Percentiles rank a stretch among this genome's conserved stretches.
Conservation (phyloP, 2,329 filamentous ascomycete genomes). For the Diplodia intermedia region DNA sequence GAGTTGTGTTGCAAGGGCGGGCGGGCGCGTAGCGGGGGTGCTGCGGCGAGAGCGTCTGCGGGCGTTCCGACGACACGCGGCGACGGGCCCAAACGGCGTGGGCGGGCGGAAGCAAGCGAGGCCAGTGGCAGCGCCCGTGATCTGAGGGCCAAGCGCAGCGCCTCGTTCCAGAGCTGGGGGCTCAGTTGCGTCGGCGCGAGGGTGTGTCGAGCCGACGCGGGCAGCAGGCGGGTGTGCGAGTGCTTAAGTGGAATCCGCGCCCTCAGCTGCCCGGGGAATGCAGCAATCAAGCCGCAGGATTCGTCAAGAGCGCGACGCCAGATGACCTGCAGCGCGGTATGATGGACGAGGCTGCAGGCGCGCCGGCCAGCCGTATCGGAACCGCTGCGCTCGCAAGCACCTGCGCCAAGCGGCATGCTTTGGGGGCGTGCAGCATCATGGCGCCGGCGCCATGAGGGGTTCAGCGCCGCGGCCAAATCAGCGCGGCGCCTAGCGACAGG, state of each 20-base stretch:
- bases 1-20: slow-evolving; percentile 27
- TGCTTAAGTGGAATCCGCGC: slow-evolving; percentile 30
- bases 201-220: slow-evolving; percentile 28
- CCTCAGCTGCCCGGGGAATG: slow-evolving; percentile 30
- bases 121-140: slow-evolving; percentile 22
- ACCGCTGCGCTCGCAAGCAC: slow-evolving; percentile 24
- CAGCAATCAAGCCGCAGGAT: slow-evolving; percentile 22
- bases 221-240: slow-evolving; percentile 29
- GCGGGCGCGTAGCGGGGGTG: slow-evolving; percentile 21
- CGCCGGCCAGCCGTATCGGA: slow-evolving; percentile 29
- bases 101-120: slow-evolving; percentile 30
- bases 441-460: slow-evolving; percentile 23
- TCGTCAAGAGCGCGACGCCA: slow-evolving; percentile 29
- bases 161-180: slow-evolving; percentile 23
- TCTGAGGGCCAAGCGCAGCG: slow-evolving; percentile 5
- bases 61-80: slow-evolving; percentile 29
- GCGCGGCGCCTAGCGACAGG: slow-evolving; percentile 8
- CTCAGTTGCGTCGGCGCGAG: slow-evolving; percentile 21
- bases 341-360: slow-evolving; percentile 29
- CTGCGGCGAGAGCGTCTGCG: slow-evolving; percentile 28
- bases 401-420: slow-evolving; percentile 23
- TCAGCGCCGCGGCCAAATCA: slow-evolving; percentile 21
- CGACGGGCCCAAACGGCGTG: slow-evolving; percentile 27
- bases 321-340: slow-evolving; percentile 30
- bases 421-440: slow-evolving; percentile 24